Evolutionary conservation across 164 flowering plant species (phyloP).

Genomic region (Protea cynaroides): DNA sequence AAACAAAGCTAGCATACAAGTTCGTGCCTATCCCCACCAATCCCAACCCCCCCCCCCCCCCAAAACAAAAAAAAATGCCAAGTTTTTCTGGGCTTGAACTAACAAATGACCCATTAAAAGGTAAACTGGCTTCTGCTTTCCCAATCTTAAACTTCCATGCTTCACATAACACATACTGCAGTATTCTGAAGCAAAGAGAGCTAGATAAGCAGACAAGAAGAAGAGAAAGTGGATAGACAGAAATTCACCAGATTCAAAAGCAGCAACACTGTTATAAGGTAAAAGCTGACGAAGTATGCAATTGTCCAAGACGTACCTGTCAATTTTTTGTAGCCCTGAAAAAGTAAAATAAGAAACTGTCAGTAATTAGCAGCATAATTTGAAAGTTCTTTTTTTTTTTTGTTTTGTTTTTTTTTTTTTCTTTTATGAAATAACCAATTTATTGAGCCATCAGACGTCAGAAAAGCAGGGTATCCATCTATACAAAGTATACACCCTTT

Average conservation of each 20-base stretch:
- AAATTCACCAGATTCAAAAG: slow-evolving; percentile 73
- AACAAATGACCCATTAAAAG: background rate
- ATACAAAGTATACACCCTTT: too few relatives aligned
- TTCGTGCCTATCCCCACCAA: background rate
- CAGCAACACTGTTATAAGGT: slow-evolving; percentile 68
- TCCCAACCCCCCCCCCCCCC: too few relatives aligned
- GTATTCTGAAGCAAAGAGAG: too few relatives aligned
- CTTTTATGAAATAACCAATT: too few relatives aligned
- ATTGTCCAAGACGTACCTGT: slow-evolving; percentile 72
- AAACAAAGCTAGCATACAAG: background rate
- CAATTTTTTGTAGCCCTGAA: slow-evolving; percentile 76
- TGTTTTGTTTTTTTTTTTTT: too few relatives aligned
- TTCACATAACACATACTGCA: background rate
- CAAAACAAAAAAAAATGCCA: background rate
- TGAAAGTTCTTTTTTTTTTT: too few relatives aligned
- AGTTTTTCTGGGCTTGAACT: background rate
- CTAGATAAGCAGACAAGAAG: background rate
- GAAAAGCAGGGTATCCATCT: too few relatives aligned
- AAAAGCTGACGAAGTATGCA: slow-evolving; percentile 77
- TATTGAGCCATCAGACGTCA: too few relatives aligned
- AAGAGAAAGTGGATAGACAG: background rate
- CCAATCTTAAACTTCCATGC: background rate
- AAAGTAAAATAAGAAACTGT: slow-evolving; percentile 13
- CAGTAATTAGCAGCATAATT: background rate
- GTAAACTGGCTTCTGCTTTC: background rate